Percentiles rank a stretch among this genome's conserved stretches.
phyloP scores from a whole-genome alignment of 1,284 basidiomycete genomes.

The Apiotrichum akiyoshidainum region DNA sequence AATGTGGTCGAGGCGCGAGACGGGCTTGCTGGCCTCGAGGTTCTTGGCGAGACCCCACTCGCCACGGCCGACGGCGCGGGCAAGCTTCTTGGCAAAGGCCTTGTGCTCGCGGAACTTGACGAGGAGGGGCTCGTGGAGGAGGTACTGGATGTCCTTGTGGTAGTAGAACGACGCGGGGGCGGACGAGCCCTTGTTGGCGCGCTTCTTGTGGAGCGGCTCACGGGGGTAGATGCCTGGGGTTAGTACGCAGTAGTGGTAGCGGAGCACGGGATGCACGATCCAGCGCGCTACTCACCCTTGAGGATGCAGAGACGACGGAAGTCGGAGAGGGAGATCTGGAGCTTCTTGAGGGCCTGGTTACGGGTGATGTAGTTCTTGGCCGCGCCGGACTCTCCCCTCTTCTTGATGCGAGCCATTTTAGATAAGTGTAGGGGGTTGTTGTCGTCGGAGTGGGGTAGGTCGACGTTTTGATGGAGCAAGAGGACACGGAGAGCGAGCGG shows the following conservation, averaged over 20 bases:
- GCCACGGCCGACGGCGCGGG: slow-evolving; percentile 83
- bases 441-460: background rate
- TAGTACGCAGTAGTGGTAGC: too few relatives aligned
- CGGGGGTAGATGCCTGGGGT: slow-evolving; percentile 93
- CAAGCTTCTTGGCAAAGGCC: slow-evolving; percentile 95
- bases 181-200: slow-evolving; percentile 95
- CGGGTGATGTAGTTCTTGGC: slow-evolving; percentile 95
- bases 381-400: slow-evolving; percentile 86
- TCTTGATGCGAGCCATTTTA: slow-evolving; percentile 80
- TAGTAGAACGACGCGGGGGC: slow-evolving; percentile 98
- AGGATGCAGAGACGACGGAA: slow-evolving; percentile 96
- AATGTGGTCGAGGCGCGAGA: slow-evolving; percentile 88
- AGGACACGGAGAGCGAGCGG: background rate
- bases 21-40: slow-evolving; percentile 85
- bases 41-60: slow-evolving; percentile 96
- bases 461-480: background rate
- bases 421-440: background rate
- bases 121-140: slow-evolving; percentile 96
- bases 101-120: slow-evolving; percentile 95
- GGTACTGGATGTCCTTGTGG: slow-evolving; percentile 95
- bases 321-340: slow-evolving; percentile 95
- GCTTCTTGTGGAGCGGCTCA: slow-evolving; percentile 86
- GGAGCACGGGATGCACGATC: background rate
- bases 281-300: slow-evolving; percentile 65
- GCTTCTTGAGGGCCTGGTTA: slow-evolving; percentile 81